Evolutionary conservation across 2,329 filamentous ascomycete species (phyloP).

Genomic region (Penicillium sp.): DNA sequence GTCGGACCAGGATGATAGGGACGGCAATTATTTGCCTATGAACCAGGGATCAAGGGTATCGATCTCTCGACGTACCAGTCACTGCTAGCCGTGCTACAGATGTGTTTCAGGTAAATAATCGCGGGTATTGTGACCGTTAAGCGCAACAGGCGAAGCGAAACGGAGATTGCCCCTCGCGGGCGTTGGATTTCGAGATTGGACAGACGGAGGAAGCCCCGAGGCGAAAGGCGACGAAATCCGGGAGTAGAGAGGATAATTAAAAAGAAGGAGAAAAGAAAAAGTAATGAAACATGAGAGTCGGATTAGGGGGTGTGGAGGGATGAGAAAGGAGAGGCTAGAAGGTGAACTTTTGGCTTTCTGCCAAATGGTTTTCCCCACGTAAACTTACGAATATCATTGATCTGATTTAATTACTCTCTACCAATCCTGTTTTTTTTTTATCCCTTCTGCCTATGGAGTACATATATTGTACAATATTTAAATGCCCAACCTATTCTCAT

Average conservation of each 20-base stretch:
- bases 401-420: background rate
- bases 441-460: no score
- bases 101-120: slow-evolving; percentile 22
- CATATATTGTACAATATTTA: background rate
- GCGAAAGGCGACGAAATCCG: slow-evolving; percentile 1
- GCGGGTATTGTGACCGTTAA: slow-evolving; percentile 22
- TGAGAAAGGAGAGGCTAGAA: slow-evolving; percentile 12
- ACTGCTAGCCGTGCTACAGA: slow-evolving; percentile 8
- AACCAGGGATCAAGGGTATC: background rate
- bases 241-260: background rate
- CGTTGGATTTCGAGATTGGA: slow-evolving; percentile 13
- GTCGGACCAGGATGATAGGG: background rate
- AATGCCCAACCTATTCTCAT: background rate
- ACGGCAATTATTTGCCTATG: slow-evolving; percentile 3
- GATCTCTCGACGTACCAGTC: slow-evolving; percentile 12
- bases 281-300: background rate
- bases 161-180: slow-evolving; percentile 25
- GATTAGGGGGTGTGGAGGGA: slow-evolving; percentile 3
- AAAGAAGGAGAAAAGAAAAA: slow-evolving; percentile 1
- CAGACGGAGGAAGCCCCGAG: background rate
- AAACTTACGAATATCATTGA: background rate
- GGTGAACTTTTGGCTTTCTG: slow-evolving; percentile 8
- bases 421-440: background rate
- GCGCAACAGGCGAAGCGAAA: slow-evolving; percentile 18
- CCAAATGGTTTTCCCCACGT: slow-evolving; percentile 4